Evolutionary conservation across 2,329 filamentous ascomycete species (phyloP), one percentile per base, ranked within the genome.

Genomic region (Alternaria brassicicola): DNA sequence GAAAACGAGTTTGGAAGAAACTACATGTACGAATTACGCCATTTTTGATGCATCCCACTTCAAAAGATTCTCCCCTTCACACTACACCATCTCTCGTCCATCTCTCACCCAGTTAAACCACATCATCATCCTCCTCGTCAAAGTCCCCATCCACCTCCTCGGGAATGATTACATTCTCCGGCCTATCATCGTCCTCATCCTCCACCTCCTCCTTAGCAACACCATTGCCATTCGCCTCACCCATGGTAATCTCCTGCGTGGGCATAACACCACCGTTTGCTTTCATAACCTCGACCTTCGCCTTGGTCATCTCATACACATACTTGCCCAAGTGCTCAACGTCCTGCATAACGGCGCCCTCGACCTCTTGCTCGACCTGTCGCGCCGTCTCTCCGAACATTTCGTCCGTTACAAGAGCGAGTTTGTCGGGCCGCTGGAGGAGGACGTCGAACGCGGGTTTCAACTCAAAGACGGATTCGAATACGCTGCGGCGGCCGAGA

Each of bases 301-400:
- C 87, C 71, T 89, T 86, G 3, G 93, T 96, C 92, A 99, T 99
- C 77, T 99, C 92, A 75, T 87, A 97, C 21, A 99, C 94, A 76
- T 97, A 99, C 78, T 97, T 90, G 0, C 95, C 95, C 33, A 99
- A 78, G 80, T 99, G 95, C 80, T 99, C 94, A 1, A 98, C 89
- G 31, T 90, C 87, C 69, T 94, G 91, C 91, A 99, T 98, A 19
- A 87, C 83, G 1, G 88, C 89, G 5, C n/a, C 33, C 21, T 78
- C 78, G 47, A 79, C 81, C 1, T 80, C 31, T 80, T 6, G 80
- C 1, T 43, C 52, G 23, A 75, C 51, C 4, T 73, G 71, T 42
- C 91, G 83, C 53, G 84, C 77, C 0, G 90, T 86, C 1, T 91
- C 91, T 15, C 65, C 67, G 83, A 88, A 96, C 81, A 98, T 86